Conservation (phyloP, 768 basidiomycete genomes). For the Phaeotremella fagi region DNA sequence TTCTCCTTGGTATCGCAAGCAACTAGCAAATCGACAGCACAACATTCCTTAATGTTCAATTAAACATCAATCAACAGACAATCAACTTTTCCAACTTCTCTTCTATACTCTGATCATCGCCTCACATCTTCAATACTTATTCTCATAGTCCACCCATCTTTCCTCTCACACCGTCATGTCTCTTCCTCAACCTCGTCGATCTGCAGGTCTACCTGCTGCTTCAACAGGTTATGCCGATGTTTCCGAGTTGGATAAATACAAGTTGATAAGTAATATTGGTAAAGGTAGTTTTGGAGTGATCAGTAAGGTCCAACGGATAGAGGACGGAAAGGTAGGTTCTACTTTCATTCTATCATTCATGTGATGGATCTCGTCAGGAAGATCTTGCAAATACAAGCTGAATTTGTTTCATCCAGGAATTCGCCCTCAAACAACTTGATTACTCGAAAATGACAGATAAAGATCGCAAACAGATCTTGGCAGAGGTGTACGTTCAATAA, state of each 20-base stretch:
- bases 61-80: too few relatives aligned
- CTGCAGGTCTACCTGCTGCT: not conserved
- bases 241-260: conserved; percentile 65
- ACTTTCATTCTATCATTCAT: too few relatives aligned
- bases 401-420: too few relatives aligned
- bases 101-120: too few relatives aligned
- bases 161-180: conserved; percentile 13
- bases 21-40: too few relatives aligned
- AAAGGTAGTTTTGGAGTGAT: conserved; percentile 98
- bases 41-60: too few relatives aligned
- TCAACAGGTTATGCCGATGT: conserved; percentile 30
- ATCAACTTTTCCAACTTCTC: too few relatives aligned
- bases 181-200: conserved; percentile 8
- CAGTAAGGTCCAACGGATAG: conserved; percentile 80
- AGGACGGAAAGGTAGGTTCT: conserved; percentile 75
- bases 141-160: too few relatives aligned
- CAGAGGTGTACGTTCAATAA: conserved; percentile 77
- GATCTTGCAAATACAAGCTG: too few relatives aligned
- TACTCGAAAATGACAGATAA: conserved; percentile 95
- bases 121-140: too few relatives aligned
- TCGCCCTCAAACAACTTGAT: conserved; percentile 92
- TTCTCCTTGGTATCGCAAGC: too few relatives aligned
- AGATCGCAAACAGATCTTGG: conserved; percentile 92
- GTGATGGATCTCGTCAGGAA: too few relatives aligned
- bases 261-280: conserved; percentile 84